Conservation (phyloP, 306 rosid species). For the Dryas octopetala region DNA sequence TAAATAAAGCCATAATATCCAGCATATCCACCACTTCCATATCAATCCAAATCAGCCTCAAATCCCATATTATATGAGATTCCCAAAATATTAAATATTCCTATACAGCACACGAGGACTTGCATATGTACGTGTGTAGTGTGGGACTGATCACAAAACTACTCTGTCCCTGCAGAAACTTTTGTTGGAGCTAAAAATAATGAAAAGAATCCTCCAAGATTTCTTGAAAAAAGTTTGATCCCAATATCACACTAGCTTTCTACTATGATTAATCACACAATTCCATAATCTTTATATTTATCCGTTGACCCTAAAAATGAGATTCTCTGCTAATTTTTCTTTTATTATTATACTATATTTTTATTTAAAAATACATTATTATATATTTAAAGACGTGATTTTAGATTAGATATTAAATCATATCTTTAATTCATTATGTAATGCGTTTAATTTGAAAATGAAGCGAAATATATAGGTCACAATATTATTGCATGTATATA, state of each 20-base stretch:
- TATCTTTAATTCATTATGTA: no score
- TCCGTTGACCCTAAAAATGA: not conserved
- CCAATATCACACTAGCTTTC: slow-evolving; percentile 8
- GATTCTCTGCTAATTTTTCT: no score
- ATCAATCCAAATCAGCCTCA: slow-evolving; percentile 54
- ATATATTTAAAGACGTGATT: no score
- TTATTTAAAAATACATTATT: no score
- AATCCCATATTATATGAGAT: slow-evolving; percentile 49
- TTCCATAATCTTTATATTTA: not conserved
- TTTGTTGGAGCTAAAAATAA: slow-evolving; percentile 18
- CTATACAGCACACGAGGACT: slow-evolving; percentile 51
- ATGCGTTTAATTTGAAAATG: no score
- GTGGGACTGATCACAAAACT: slow-evolving; percentile 19
- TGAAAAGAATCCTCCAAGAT: slow-evolving; percentile 43
- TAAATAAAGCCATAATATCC: not conserved
- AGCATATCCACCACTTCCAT: slow-evolving; percentile 31
- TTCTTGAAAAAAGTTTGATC: slow-evolving; percentile 28
- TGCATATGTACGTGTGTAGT: slow-evolving; percentile 30
- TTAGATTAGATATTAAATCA: no score
- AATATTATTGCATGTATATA: no score
- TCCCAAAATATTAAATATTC: slow-evolving; percentile 25
- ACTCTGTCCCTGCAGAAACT: slow-evolving; percentile 21
- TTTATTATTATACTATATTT: no score
- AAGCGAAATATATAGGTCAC: no score
- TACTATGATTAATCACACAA: not conserved